Percentiles rank a stretch among this genome's conserved stretches.
Evolutionary conservation across 148 eudicot species (phyloP).

Genomic region (Agrostemma githago): DNA sequence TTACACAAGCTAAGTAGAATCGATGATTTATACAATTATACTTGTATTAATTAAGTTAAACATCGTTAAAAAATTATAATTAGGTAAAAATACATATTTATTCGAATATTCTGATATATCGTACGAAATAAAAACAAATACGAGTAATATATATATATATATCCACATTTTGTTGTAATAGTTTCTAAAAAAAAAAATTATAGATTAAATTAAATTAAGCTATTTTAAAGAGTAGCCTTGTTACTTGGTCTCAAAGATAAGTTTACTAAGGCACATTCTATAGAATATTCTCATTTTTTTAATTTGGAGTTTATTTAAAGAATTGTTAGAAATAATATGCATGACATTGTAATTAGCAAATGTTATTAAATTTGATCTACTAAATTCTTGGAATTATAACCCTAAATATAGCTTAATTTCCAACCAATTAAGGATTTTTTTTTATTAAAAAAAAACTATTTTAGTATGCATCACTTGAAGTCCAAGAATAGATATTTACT

Average conservation of each 20-base stretch:
- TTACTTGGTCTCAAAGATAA: slow-evolving; percentile 12
- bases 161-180: not conserved
- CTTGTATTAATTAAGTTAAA: not conserved
- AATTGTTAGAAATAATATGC: not conserved
- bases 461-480: not conserved
- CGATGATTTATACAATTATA: no score
- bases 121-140: not conserved
- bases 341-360: not conserved
- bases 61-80: not conserved
- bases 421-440: slow-evolving; percentile 1
- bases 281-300: slow-evolving; percentile 11
- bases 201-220: not conserved
- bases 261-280: slow-evolving; percentile 7
- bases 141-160: no score
- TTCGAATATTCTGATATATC: not conserved
- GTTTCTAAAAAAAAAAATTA: no score
- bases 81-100: not conserved
- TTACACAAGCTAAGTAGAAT: no score
- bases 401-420: not conserved
- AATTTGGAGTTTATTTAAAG: not conserved
- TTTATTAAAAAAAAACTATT: not conserved
- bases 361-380: slow-evolving; percentile 3
- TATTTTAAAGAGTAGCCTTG: not conserved
- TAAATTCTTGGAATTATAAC: slow-evolving; percentile 10
- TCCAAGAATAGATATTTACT: not conserved